Conservation (phyloP, 1,284 basidiomycete genomes). For the Cryptococcus sp. region DNA sequence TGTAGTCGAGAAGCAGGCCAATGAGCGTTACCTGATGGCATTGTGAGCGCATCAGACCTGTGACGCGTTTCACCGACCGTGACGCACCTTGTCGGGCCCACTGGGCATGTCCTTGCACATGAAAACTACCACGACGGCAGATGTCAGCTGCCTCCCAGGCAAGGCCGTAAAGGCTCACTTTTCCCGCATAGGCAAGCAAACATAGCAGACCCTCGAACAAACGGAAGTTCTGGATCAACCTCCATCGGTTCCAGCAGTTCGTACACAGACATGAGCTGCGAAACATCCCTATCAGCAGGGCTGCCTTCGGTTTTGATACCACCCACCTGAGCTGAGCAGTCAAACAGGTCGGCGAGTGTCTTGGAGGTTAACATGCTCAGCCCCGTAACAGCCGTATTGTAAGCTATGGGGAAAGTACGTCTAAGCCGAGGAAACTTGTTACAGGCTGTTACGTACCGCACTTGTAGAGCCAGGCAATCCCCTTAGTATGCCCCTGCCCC, state of each 20-base stretch:
- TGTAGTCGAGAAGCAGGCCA: slow-evolving; percentile 4
- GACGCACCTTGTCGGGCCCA: slow-evolving; percentile 1
- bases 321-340: neutral
- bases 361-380: neutral
- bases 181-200: slow-evolving; percentile 10
- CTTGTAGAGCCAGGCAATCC: slow-evolving; percentile 2
- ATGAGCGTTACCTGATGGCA: neutral
- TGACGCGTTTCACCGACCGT: neutral
- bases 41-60: no score
- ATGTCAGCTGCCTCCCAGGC: neutral
- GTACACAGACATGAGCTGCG: slow-evolving; percentile 1
- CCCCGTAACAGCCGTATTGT: neutral
- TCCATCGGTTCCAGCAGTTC: neutral
- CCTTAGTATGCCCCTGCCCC: slow-evolving; percentile 2
- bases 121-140: neutral
- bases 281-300: no score
- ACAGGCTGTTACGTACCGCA: neutral
- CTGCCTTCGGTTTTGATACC: no score
- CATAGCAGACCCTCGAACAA: slow-evolving; percentile 4
- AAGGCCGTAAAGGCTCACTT: neutral
- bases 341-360: neutral
- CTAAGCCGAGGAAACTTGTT: neutral
- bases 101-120: slow-evolving; percentile 2
- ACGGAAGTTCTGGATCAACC: neutral
- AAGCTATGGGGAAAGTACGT: neutral